phyloP scores from a whole-genome alignment of 2,329 filamentous ascomycete genomes.

The Fusarium fujikuroi region DNA sequence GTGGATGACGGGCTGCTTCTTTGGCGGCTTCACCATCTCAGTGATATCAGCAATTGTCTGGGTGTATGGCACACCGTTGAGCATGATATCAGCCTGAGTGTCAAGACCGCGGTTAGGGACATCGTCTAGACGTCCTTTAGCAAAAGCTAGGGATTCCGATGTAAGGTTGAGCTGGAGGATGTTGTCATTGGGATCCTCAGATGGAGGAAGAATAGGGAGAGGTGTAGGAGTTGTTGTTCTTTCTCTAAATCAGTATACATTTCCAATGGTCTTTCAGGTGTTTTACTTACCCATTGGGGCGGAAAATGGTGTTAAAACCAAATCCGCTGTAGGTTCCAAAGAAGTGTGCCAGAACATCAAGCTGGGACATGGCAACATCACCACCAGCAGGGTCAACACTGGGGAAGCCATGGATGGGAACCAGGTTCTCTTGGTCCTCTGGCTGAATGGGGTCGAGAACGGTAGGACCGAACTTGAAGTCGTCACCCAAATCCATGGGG shows the following conservation, averaged over 20 bases:
- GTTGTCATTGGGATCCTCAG: slow-evolving; percentile 40
- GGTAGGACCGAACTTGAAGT: slow-evolving; percentile 31
- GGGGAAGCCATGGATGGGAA: slow-evolving; percentile 7
- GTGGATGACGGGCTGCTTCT: slow-evolving; percentile 49
- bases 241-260: not conserved
- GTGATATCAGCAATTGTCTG: slow-evolving; percentile 51
- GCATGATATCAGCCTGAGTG: slow-evolving; percentile 48
- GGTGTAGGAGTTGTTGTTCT: slow-evolving; percentile 34
- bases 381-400: slow-evolving; percentile 9
- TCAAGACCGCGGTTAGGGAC: slow-evolving; percentile 53
- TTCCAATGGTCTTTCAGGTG: no score
- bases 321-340: slow-evolving; percentile 46
- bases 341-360: slow-evolving; percentile 43
- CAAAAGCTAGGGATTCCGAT: slow-evolving; percentile 49
- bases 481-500: slow-evolving; percentile 23
- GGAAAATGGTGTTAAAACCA: slow-evolving; percentile 54
- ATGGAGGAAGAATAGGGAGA: slow-evolving; percentile 16
- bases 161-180: slow-evolving; percentile 54
- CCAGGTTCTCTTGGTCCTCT: not conserved
- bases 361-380: slow-evolving; percentile 13
- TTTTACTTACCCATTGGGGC: slow-evolving; percentile 40
- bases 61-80: slow-evolving; percentile 51
- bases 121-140: slow-evolving; percentile 42
- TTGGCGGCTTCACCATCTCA: slow-evolving; percentile 35
- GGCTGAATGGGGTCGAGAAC: slow-evolving; percentile 26